Conservation (phyloP, 768 basidiomycete genomes). For the Pisolithus sp. region DNA sequence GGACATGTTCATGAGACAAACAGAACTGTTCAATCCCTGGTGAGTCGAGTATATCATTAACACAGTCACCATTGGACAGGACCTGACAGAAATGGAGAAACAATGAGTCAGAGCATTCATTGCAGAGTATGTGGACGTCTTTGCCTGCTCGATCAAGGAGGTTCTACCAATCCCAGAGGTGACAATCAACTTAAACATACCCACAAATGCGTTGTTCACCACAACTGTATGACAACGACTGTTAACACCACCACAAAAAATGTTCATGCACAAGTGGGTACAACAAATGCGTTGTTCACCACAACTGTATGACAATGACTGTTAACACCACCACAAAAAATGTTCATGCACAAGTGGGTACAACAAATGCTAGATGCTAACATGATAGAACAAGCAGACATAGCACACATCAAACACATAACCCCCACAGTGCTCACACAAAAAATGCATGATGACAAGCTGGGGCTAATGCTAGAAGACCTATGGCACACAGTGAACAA, state of each 20-base stretch:
- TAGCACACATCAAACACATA: not conserved
- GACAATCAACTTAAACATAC: not conserved
- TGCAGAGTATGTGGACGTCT: constrained; percentile 30
- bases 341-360: too few species aligned
- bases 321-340: not conserved
- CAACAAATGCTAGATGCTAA: too few species aligned
- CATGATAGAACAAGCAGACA: not conserved
- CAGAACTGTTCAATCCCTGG: not conserved
- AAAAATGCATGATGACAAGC: constrained; percentile 27
- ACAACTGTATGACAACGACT: not conserved
- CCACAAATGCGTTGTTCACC: not conserved
- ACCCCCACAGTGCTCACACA: constrained; percentile 29
- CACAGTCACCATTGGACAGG: constrained; percentile 21
- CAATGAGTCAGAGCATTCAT: constrained; percentile 21
- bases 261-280: too few species aligned
- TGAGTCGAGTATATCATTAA: constrained; percentile 15
- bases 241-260: not conserved
- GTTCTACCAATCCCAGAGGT: constrained; percentile 21
- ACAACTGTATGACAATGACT: not conserved
- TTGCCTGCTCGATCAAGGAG: constrained; percentile 34
- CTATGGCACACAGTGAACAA: constrained; percentile 28
- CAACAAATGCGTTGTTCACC: not conserved
- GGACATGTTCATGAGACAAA: not conserved
- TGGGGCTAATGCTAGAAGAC: constrained; percentile 28
- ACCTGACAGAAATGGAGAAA: constrained; percentile 22